These are phyloP conservation scores for Alternaria metachromatica DNA, from an alignment of 2,329 filamentous ascomycete species.

Conservation along the genomic window DNA sequence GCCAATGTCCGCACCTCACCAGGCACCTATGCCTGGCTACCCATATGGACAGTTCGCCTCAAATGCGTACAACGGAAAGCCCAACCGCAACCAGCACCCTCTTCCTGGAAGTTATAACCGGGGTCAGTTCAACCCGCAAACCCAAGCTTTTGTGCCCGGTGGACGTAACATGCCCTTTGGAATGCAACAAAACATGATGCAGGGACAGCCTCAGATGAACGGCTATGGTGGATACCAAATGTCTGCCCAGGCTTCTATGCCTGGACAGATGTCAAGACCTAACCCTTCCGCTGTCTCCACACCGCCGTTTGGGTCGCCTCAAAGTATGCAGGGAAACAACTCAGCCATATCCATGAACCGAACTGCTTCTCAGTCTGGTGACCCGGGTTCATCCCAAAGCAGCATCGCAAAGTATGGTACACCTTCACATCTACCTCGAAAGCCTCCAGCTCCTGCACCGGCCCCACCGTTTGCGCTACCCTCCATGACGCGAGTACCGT, in stretches of 20 bases:
- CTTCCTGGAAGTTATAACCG: constrained; percentile 84
- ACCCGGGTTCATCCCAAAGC: constrained; percentile 40
- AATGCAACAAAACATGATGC: constrained; percentile 41
- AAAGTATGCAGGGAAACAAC: constrained; percentile 31
- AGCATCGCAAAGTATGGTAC: constrained; percentile 65
- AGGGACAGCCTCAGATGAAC: constrained; percentile 43
- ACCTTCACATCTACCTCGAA: constrained; percentile 61
- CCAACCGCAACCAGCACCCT: constrained; percentile 79
- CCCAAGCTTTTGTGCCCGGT: constrained; percentile 84
- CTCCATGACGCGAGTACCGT: constrained; percentile 24
- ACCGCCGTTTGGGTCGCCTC: constrained; percentile 40
- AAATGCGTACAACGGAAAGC: constrained; percentile 62
- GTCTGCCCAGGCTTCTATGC: constrained; percentile 26
- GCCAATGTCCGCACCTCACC: constrained; percentile 46
- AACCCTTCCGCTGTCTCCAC: constrained; percentile 37
- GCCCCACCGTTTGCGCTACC: constrained; percentile 38
- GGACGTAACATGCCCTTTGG: constrained; percentile 48
- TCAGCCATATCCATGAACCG: constrained; percentile 28
- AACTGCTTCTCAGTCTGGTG: constrained; percentile 33
- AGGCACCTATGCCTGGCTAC: constrained; percentile 61
- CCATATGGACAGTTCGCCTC: constrained; percentile 79
- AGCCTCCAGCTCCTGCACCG: constrained; percentile 57
- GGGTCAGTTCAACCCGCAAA: constrained; percentile 92
- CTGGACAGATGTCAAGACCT: constrained; percentile 35
- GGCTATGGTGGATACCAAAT: constrained; percentile 38